Evolutionary conservation across 176 grass and related monocot species (phyloP).

Genomic region (Rhynchospora tenuis): DNA sequence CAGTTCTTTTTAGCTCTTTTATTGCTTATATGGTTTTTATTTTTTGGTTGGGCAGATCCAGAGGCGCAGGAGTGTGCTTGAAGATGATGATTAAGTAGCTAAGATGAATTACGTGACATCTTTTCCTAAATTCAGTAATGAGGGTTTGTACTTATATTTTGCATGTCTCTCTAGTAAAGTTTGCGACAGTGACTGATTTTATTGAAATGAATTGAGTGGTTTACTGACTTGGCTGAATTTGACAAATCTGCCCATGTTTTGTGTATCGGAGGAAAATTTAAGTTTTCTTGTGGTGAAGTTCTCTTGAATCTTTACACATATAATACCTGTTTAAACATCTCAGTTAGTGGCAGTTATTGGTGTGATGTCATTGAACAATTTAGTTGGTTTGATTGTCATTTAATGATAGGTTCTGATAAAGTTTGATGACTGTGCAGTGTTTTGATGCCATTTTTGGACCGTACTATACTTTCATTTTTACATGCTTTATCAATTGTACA

Average conservation of each 20-base stretch:
- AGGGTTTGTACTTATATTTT: neutral
- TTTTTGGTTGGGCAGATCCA: constrained; percentile 55
- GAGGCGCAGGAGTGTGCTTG: constrained; percentile 67
- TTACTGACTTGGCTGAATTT: neutral
- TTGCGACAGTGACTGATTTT: neutral
- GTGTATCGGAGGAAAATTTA: neutral
- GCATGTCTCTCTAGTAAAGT: neutral
- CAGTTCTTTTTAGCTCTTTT: neutral
- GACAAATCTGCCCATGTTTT: neutral
- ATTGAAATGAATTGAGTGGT: neutral
- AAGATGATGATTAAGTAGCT: constrained; percentile 56
- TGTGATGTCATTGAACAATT: too few species aligned
- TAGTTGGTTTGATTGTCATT: too few species aligned
- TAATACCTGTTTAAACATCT: neutral
- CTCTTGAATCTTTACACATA: neutral
- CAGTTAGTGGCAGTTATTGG: too few species aligned
- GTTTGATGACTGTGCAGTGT: neutral
- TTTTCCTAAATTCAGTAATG: neutral
- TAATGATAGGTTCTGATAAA: too few species aligned
- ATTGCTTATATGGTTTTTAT: neutral
- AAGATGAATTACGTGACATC: neutral
- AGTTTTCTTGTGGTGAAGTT: neutral
- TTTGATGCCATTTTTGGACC: neutral
- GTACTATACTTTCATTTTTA: neutral
- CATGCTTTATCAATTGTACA: neutral